phyloP scores from a whole-genome alignment of 1,139 yeast species.

The Diutina rugosa region DNA sequence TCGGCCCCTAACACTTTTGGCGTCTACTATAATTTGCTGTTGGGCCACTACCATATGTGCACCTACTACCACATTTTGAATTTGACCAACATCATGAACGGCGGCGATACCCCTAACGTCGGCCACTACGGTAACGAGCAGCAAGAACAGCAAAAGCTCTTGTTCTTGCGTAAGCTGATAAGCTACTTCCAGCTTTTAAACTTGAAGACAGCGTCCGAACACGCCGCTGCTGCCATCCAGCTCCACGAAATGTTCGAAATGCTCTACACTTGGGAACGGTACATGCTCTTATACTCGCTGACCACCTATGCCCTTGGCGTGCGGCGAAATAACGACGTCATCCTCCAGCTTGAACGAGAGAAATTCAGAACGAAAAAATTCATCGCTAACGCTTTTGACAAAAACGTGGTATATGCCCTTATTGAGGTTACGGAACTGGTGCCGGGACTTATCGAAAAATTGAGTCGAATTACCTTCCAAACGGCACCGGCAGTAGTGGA shows the following conservation, averaged over 20 bases:
- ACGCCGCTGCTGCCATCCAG: slow-evolving; percentile 9
- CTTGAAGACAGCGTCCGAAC: slow-evolving; percentile 4
- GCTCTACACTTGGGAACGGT: slow-evolving; percentile 18
- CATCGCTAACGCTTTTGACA: slow-evolving; percentile 1
- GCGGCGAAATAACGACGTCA: neutral
- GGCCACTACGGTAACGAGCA: slow-evolving; percentile 4
- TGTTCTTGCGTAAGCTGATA: slow-evolving; percentile 22
- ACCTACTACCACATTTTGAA: slow-evolving; percentile 23
- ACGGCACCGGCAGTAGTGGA: neutral
- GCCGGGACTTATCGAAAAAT: neutral
- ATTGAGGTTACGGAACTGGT: neutral
- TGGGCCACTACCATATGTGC: slow-evolving; percentile 20
- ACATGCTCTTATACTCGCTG: slow-evolving; percentile 1
- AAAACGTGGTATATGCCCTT: neutral
- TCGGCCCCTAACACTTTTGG: slow-evolving; percentile 14
- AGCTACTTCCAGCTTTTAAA: slow-evolving; percentile 23
- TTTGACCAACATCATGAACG: slow-evolving; percentile 9
- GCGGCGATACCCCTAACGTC: neutral
- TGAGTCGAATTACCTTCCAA: neutral
- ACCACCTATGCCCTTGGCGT: neutral
- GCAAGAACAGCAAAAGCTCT: slow-evolving; percentile 22
- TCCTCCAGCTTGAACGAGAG: neutral
- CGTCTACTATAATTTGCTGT: slow-evolving; percentile 22
- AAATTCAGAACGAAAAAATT: neutral
- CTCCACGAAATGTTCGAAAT: slow-evolving; percentile 23